These are phyloP conservation scores for Penicillium robsamsonii DNA, from an alignment of 495 filamentous ascomycete species.

Conservation along the genomic window DNA sequence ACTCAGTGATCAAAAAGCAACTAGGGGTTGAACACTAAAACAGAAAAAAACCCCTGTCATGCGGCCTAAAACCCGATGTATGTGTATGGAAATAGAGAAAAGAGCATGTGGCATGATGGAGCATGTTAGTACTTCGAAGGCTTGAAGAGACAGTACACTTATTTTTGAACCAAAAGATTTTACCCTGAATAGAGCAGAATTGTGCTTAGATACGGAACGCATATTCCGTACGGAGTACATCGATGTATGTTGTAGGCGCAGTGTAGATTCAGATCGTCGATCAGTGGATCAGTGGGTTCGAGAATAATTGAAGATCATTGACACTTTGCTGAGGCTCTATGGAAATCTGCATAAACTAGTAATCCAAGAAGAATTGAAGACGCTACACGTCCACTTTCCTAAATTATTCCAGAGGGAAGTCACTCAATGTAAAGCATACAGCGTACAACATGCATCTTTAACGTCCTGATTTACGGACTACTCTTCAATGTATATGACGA, in stretches of 20 bases:
- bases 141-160: not conserved
- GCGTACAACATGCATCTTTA: not conserved
- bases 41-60: too few relatives aligned
- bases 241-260: not conserved
- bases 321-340: not conserved
- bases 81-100: not conserved
- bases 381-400: not conserved
- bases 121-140: not conserved
- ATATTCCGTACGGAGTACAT: too few relatives aligned
- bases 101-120: not conserved
- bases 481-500: not conserved
- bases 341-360: not conserved
- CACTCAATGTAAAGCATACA: not conserved
- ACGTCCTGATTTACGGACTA: not conserved
- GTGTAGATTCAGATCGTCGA: slow-evolving; percentile 3
- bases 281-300: slow-evolving; percentile 5
- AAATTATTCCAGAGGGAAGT: not conserved
- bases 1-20: too few relatives aligned
- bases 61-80: too few relatives aligned
- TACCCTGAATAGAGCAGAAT: not conserved
- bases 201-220: not conserved
- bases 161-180: not conserved
- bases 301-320: not conserved
- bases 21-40: too few relatives aligned
- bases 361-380: not conserved